These are phyloP conservation scores for Arabis alpina DNA, from an alignment of 345 rosid species.

Conservation along the genomic window DNA sequence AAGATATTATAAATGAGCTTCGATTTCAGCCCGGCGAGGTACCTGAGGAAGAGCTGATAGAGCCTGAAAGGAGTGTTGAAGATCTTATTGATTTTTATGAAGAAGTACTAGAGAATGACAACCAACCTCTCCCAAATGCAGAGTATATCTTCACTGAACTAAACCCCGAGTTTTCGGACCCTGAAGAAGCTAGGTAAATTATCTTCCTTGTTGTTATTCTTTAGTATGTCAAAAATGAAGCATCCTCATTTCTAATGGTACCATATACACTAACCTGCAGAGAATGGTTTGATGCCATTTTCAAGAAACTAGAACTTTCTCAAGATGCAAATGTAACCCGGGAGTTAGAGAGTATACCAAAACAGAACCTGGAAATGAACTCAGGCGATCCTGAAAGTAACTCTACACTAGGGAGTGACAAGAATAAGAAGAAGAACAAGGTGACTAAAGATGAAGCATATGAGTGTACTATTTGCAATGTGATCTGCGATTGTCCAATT, in stretches of 20 bases:
- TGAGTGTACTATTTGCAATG: constrained; percentile 23
- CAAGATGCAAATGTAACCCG: constrained; percentile 42
- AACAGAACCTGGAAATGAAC: no score
- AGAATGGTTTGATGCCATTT: constrained; percentile 41
- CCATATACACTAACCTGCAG: constrained; percentile 25
- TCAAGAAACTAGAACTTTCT: constrained; percentile 22
- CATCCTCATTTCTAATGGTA: background rate
- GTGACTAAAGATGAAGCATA: constrained; percentile 21
- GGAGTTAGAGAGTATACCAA: constrained; percentile 37
- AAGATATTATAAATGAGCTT: constrained; percentile 44
- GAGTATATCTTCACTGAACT: constrained; percentile 40
- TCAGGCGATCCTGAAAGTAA: constrained; percentile 15
- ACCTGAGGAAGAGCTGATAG: no score
- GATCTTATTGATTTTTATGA: background rate
- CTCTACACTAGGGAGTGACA: background rate
- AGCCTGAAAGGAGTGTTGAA: constrained; percentile 29
- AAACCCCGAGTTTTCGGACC: constrained; percentile 34
- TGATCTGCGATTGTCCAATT: background rate
- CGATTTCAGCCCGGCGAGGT: no score
- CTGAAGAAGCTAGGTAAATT: constrained; percentile 50
- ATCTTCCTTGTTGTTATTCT: constrained; percentile 1
- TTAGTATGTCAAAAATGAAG: background rate
- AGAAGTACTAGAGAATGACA: constrained; percentile 34
- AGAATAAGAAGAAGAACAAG: background rate
- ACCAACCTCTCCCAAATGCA: constrained; percentile 29